These are phyloP conservation scores for Backusella tarrabulga DNA, from an alignment of 192 early-diverging fungal species.

Conservation along the genomic window DNA sequence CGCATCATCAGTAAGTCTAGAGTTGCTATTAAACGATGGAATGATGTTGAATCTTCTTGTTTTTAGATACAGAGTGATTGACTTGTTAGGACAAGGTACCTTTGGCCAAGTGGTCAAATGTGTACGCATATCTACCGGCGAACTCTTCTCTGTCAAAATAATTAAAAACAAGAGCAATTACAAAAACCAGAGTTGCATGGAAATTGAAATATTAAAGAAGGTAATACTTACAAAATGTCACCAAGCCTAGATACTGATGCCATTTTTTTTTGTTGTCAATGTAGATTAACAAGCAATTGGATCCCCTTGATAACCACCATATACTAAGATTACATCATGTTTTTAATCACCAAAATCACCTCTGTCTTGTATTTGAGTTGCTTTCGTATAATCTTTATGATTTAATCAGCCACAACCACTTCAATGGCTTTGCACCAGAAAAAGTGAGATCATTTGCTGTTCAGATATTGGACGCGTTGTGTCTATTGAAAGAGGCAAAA, in stretches of 20 bases:
- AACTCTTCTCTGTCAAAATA: slow-evolving; percentile 91
- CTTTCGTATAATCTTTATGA: slow-evolving; percentile 96
- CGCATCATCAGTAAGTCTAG: slow-evolving; percentile 75
- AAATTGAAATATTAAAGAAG: slow-evolving; percentile 90
- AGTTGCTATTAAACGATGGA: neutral
- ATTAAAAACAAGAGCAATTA: slow-evolving; percentile 98
- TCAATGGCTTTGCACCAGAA: slow-evolving; percentile 90
- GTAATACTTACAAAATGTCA: slow-evolving; percentile 28
- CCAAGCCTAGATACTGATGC: neutral
- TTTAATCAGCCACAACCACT: slow-evolving; percentile 95
- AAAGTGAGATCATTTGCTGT: slow-evolving; percentile 88
- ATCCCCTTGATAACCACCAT: slow-evolving; percentile 81
- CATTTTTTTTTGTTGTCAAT: neutral
- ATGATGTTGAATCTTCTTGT: neutral
- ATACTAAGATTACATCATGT: slow-evolving; percentile 85
- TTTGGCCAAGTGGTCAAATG: slow-evolving; percentile 99
- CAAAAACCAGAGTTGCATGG: slow-evolving; percentile 93
- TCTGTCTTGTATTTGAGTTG: slow-evolving; percentile 96
- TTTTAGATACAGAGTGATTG: slow-evolving; percentile 82
- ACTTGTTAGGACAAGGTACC: slow-evolving; percentile 93
- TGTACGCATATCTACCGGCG: slow-evolving; percentile 85
- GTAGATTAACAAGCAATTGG: slow-evolving; percentile 84
- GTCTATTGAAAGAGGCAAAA: slow-evolving; percentile 79
- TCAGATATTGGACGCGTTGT: slow-evolving; percentile 93
- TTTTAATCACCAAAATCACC: slow-evolving; percentile 90